These are phyloP conservation scores for Fusarium marasasianum DNA, from an alignment of 2,329 filamentous ascomycete genomes.

Conservation along the genomic window DNA sequence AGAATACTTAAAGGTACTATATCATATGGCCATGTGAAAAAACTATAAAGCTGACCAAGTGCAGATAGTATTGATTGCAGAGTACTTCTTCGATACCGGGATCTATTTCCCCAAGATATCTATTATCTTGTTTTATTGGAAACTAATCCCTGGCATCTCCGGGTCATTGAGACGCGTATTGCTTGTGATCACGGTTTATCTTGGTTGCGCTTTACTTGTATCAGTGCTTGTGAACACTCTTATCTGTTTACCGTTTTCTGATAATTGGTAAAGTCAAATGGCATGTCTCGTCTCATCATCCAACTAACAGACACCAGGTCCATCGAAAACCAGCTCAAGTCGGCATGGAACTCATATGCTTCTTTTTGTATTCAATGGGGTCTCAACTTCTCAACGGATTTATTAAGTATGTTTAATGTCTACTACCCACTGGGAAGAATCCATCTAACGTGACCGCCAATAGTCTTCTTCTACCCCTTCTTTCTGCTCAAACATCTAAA, in stretches of 20 bases:
- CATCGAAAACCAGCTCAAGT: conserved; percentile 7
- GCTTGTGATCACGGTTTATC: not conserved
- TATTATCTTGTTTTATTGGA: conserved; percentile 13
- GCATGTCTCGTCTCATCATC: not conserved
- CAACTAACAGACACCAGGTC: not conserved
- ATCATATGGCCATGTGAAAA: accelerated
- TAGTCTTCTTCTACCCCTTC: conserved; percentile 8
- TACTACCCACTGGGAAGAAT: not conserved
- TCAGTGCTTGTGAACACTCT: conserved; percentile 6
- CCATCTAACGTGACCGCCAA: not conserved
- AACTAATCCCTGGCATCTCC: not conserved
- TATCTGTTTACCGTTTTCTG: not conserved
- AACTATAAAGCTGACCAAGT: not conserved
- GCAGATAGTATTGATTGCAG: conserved; percentile 7
- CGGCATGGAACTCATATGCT: conserved; percentile 10
- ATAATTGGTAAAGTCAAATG: not conserved
- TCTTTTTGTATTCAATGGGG: conserved; percentile 10
- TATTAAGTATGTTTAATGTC: not conserved
- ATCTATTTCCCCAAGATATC: conserved; percentile 14
- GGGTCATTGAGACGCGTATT: not conserved
- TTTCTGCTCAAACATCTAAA: conserved; percentile 7
- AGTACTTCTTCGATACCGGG: conserved; percentile 9
- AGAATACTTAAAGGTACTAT: not conserved
- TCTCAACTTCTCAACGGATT: conserved; percentile 13
- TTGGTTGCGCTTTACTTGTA: not conserved